Conservation (phyloP, 768 basidiomycete genomes). For the Trametopsis cervina region DNA sequence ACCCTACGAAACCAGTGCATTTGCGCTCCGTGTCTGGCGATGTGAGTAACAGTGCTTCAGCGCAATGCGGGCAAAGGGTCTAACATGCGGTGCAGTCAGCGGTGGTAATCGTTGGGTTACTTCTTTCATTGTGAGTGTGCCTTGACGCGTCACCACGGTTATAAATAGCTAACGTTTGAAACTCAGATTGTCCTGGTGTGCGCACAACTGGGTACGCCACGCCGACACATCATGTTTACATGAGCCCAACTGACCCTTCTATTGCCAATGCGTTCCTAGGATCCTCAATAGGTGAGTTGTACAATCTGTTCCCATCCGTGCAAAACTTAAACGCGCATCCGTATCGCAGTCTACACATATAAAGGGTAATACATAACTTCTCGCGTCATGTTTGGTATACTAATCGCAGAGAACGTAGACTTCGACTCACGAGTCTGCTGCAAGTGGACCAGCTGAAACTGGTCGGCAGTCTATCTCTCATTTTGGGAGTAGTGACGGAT, state of each 20-base stretch:
- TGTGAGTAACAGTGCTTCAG: conserved; percentile 34
- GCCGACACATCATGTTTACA: too few species aligned
- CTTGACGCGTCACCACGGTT: too few species aligned
- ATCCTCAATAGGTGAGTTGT: too few species aligned
- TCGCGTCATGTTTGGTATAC: background rate
- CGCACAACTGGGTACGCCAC: conserved; percentile 43
- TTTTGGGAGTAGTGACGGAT: conserved; percentile 45
- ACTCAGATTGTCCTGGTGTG: conserved; percentile 43
- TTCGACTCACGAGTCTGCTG: conserved; percentile 6
- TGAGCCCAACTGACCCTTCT: too few species aligned
- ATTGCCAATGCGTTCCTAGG: too few species aligned
- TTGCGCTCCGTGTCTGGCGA: conserved; percentile 56
- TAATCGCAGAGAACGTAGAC: conserved; percentile 2
- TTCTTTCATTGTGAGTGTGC: conserved; percentile 36
- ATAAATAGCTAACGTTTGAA: too few species aligned
- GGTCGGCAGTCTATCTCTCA: conserved; percentile 41
- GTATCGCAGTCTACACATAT: too few species aligned
- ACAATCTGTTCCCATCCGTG: too few species aligned
- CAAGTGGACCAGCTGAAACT: conserved; percentile 40
- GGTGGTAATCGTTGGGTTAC: conserved; percentile 42
- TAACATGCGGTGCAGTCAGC: conserved; percentile 47
- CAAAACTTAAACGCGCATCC: too few species aligned
- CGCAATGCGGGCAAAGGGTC: too few species aligned
- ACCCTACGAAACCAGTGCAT: too few species aligned
- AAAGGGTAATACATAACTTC: too few species aligned